These are phyloP conservation scores for Aegilops sharonensis DNA, from an alignment of 176 grass and related monocot genomes.

Conservation along the genomic window DNA sequence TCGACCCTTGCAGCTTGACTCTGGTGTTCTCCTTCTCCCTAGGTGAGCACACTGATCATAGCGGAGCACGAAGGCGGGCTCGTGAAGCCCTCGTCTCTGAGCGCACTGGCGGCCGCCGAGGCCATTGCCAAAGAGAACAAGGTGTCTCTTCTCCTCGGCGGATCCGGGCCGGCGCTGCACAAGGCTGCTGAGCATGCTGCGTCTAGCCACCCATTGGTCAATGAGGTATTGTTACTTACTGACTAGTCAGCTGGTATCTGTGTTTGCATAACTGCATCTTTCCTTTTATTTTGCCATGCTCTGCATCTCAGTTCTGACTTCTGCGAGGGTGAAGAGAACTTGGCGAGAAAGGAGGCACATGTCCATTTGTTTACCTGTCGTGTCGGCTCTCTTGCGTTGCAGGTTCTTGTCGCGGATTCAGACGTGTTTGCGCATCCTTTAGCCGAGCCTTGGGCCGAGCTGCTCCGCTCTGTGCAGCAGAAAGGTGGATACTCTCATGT, in stretches of 20 bases:
- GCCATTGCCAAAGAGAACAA: slow-evolving; percentile 56
- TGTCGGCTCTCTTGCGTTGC: neutral
- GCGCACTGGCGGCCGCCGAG: slow-evolving; percentile 65
- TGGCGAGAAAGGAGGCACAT: neutral
- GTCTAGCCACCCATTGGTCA: slow-evolving; percentile 75
- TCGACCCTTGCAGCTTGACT: neutral
- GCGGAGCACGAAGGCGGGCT: slow-evolving; percentile 82
- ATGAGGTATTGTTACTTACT: slow-evolving; percentile 48
- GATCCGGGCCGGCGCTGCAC: slow-evolving; percentile 57
- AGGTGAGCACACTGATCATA: slow-evolving; percentile 80
- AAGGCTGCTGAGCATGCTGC: slow-evolving; percentile 79
- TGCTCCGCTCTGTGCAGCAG: slow-evolving; percentile 67
- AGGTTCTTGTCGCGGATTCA: slow-evolving; percentile 86
- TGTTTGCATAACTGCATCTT: neutral
- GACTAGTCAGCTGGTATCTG: neutral
- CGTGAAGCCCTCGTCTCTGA: slow-evolving; percentile 83
- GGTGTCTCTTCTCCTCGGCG: slow-evolving; percentile 69
- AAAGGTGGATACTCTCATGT: slow-evolving; percentile 79
- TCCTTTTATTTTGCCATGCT: neutral
- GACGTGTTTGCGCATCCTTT: slow-evolving; percentile 64
- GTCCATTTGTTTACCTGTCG: slow-evolving; percentile 1
- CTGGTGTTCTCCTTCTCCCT: neutral
- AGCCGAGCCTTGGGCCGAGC: slow-evolving; percentile 76
- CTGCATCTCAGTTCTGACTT: neutral
- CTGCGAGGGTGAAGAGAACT: neutral